phyloP scores from a whole-genome alignment of 176 grass and related monocot genomes.

The Bromus sterilis region DNA sequence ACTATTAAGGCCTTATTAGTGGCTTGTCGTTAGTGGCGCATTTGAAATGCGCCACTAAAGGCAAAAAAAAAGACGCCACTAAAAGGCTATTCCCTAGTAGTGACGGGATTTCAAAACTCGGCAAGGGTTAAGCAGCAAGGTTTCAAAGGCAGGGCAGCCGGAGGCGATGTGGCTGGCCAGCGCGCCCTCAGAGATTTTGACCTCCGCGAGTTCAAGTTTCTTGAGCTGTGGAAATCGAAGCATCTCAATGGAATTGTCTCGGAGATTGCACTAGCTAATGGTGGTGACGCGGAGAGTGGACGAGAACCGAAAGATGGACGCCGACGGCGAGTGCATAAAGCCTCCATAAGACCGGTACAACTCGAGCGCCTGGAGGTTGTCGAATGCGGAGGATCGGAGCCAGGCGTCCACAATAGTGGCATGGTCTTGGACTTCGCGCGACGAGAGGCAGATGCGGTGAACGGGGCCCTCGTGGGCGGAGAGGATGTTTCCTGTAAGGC shows the following conservation, averaged over 20 bases:
- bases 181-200: not conserved
- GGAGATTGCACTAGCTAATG: not conserved
- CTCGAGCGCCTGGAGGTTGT: not conserved
- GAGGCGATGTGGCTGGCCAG: not conserved
- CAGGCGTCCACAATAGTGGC: not conserved
- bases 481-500: not conserved
- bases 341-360: not conserved
- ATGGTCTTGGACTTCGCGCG: not conserved
- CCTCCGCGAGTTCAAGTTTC: not conserved
- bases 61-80: too few species aligned
- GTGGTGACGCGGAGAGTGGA: not conserved
- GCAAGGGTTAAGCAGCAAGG: not conserved
- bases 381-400: not conserved
- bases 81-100: too few species aligned
- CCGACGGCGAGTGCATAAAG: not conserved
- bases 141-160: not conserved
- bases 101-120: too few species aligned
- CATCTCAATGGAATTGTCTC: accelerated
- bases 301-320: slow-evolving; percentile 23
- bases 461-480: not conserved
- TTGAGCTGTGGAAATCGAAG: not conserved
- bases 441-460: not conserved
- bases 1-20: too few species aligned
- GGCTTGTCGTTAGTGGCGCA: too few species aligned
- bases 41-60: too few species aligned